A percentile compares a stretch with the other conserved stretches of the same genome.
phyloP scores from a whole-genome alignment of 345 rosid genomes.

The Clausena lansium region DNA sequence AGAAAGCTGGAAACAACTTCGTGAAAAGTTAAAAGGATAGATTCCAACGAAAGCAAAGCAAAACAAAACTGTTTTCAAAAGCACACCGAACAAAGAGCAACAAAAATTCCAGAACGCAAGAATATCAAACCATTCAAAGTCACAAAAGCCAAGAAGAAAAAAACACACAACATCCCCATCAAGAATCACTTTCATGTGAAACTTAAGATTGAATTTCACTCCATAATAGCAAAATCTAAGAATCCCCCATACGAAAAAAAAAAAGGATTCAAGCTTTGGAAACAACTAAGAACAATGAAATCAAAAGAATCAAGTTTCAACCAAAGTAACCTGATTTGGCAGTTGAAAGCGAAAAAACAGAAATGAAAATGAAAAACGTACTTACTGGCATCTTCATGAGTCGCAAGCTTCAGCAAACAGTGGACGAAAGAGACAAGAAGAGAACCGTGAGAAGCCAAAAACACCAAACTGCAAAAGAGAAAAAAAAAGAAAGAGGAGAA shows the following conservation, averaged over 20 bases:
- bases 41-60: slow-evolving; percentile 22
- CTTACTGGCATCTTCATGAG: slow-evolving; percentile 99
- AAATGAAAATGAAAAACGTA: slow-evolving; percentile 55
- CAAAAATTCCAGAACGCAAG: background rate
- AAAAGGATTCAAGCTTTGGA: background rate
- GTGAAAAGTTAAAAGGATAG: slow-evolving; percentile 3
- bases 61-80: slow-evolving; percentile 5
- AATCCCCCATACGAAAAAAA: slow-evolving; percentile 6
- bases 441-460: slow-evolving; percentile 10
- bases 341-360: slow-evolving; percentile 1
- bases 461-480: slow-evolving; percentile 7
- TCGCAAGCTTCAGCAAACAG: slow-evolving; percentile 35
- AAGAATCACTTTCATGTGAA: background rate
- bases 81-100: background rate
- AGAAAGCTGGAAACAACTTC: slow-evolving; percentile 13
- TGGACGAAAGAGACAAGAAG: slow-evolving; percentile 12
- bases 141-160: slow-evolving; percentile 1
- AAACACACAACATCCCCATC: slow-evolving; percentile 6
- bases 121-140: background rate
- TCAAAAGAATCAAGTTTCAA: slow-evolving; percentile 20
- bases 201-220: slow-evolving; percentile 12
- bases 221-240: slow-evolving; percentile 1
- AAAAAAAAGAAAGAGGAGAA: slow-evolving; percentile 19
- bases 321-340: slow-evolving; percentile 24
- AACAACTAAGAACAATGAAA: background rate